phyloP scores from a whole-genome alignment of 2,329 filamentous ascomycete species.

The Capronia epimyces region DNA sequence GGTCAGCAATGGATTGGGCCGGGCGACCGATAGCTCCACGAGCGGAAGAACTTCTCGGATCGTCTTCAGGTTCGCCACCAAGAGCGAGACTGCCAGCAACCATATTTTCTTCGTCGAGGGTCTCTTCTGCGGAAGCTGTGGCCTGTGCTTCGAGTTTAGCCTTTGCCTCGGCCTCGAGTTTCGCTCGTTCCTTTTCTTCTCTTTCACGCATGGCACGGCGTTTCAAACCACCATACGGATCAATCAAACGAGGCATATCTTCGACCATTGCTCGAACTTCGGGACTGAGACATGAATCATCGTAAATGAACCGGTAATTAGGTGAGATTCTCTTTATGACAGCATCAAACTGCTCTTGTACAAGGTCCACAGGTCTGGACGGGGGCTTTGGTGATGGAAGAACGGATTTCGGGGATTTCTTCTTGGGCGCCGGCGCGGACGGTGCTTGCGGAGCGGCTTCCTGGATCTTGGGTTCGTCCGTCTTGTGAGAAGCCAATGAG shows the following conservation, averaged over 20 bases:
- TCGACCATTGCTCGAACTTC: conserved; percentile 50
- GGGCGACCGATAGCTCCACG: conserved; percentile 67
- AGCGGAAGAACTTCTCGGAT: conserved; percentile 36
- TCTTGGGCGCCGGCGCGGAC: conserved; percentile 14
- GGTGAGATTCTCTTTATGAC: conserved; percentile 45
- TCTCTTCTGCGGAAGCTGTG: conserved; percentile 29
- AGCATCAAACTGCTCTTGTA: conserved; percentile 33
- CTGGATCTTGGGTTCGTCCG: conserved; percentile 32
- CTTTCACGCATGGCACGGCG: conserved; percentile 71
- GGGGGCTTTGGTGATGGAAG: conserved; percentile 30
- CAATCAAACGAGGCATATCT: conserved; percentile 71
- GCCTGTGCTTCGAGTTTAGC: conserved; percentile 46
- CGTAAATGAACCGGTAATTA: conserved; percentile 52
- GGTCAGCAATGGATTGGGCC: conserved; percentile 52
- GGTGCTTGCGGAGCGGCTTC: conserved; percentile 18
- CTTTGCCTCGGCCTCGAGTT: conserved; percentile 52
- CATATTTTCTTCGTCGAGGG: conserved; percentile 64
- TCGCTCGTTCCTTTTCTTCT: conserved; percentile 55
- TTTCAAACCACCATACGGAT: conserved; percentile 74
- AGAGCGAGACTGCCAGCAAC: conserved; percentile 84
- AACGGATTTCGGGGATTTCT: conserved; percentile 27
- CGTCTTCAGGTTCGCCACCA: conserved; percentile 86
- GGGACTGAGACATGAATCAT: conserved; percentile 40
- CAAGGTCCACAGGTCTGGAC: conserved; percentile 25
- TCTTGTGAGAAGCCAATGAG: conserved; percentile 37